Evolutionary conservation across 768 basidiomycete genomes (phyloP).

Genomic region (Tylopilus balloui): DNA sequence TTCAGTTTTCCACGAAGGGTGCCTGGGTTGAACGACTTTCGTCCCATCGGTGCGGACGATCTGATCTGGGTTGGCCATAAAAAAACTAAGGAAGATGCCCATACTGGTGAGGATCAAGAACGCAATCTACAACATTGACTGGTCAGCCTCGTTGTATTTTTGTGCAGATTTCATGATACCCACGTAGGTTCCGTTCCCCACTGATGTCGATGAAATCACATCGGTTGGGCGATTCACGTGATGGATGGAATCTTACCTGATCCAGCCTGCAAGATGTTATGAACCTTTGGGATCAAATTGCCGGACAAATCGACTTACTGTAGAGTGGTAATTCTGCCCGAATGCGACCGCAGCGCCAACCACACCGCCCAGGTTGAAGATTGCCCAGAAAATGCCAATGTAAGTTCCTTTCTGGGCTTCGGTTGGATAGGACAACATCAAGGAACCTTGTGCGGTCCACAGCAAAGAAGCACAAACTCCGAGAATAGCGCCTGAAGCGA

Average conservation of each 20-base stretch:
- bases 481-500: conserved; percentile 46
- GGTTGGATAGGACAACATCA: conserved; percentile 56
- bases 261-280: conserved; percentile 21
- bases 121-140: conserved; percentile 48
- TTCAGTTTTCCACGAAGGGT: conserved; percentile 76
- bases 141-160: neutral
- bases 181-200: conserved; percentile 79
- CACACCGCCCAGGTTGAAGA: conserved; percentile 79
- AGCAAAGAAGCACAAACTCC: conserved; percentile 48
- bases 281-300: neutral
- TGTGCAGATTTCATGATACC: conserved; percentile 35
- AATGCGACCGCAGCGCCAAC: conserved; percentile 75
- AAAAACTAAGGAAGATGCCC: conserved; percentile 58
- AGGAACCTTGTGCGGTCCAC: conserved; percentile 49
- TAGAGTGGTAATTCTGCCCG: conserved; percentile 63
- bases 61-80: conserved; percentile 68
- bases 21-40: conserved; percentile 51
- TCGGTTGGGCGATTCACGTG: neutral
- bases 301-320: conserved; percentile 33
- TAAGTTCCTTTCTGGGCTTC: conserved; percentile 53
- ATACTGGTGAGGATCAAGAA: conserved; percentile 70
- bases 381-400: conserved; percentile 55
- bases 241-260: conserved; percentile 15
- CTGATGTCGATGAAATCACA: conserved; percentile 28
- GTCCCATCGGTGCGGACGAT: conserved; percentile 77